These are phyloP conservation scores for Chaetomiaceae sp. DNA, from an alignment of 2,329 filamentous ascomycete genomes.

Conservation along the genomic window DNA sequence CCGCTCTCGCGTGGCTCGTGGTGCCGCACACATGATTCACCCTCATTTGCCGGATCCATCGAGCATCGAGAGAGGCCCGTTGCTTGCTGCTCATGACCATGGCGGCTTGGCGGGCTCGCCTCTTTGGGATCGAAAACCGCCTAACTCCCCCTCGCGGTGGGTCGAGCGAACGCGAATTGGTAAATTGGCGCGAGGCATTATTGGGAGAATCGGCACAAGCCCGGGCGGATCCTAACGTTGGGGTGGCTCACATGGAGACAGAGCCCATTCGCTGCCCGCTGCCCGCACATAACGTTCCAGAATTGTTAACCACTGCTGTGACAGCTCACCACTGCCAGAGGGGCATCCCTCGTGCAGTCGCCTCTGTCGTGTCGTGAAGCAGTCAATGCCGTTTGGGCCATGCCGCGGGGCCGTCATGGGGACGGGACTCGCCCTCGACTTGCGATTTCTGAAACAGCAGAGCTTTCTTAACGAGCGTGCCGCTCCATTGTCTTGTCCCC, in stretches of 20 bases:
- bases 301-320: too few relatives aligned
- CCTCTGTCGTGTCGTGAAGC: conserved; percentile 9
- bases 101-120: conserved; percentile 11
- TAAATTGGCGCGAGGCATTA: conserved; percentile 21
- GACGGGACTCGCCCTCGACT: conserved; percentile 6
- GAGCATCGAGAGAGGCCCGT: conserved; percentile 7
- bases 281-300: too few relatives aligned
- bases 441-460: conserved; percentile 17
- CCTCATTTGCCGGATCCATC: conserved; percentile 13
- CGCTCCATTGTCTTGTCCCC: background rate
- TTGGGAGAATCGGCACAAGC: background rate
- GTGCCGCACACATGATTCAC: background rate
- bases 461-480: background rate
- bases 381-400: conserved; percentile 5
- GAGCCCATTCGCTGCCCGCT: background rate
- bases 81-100: background rate
- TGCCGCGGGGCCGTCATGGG: conserved; percentile 16
- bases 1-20: conserved; percentile 14
- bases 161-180: conserved; percentile 5
- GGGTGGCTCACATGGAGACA: background rate
- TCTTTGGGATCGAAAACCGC: conserved; percentile 16
- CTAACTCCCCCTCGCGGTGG: conserved; percentile 11
- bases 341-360: too few relatives aligned
- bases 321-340: too few relatives aligned
- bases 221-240: too few relatives aligned